Base-by-base conservation (phyloP, 1,139 yeast genomes). In the Protomyces inouyei region DNA sequence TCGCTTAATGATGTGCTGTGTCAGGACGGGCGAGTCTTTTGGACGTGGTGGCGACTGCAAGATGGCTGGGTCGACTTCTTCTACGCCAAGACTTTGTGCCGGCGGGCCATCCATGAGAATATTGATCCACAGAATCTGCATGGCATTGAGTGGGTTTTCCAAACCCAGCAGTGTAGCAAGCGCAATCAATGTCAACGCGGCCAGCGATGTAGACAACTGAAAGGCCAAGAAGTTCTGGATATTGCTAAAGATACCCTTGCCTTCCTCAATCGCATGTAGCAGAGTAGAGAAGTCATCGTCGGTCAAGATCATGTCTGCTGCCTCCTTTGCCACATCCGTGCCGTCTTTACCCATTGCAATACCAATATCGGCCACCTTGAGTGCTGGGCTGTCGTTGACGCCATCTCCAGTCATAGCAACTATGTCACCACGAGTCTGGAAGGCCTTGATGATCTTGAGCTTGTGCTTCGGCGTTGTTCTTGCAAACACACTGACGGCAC, bases 371-470 rank as follows among this genome's bases (percentile, higher is more conserved):
- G 98, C 98, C 72, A 92, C 81, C 75, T 93, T 93, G 72, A 93
- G 82, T 3, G 98, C 98, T n/a, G 98, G 98, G 0, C 98, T 97
- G 77, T 93, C 98, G 74, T 93, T 93, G 35, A 93, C 98, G 76
- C 98, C 98, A 76, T 93, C 98, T 70, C 98, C 98, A 10, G 98
- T 93, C 98, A 93, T 93, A 52, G 97, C 98, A 59, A 93, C 98
- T 68, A 92, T 86, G 75, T 93, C 97, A 56, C 97, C 98, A 71
- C 96, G 83, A 73, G 85, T 82, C 76, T 93, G 97, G 70, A 93
- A 81, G 0, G 97, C 97, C 72, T 88, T 84, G 38, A 93, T 96
- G 76, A 93, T 93, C 63, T 88, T 81, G 67, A 93, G 88, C 75
- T 93, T 93, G 78, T 93, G 97, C 73, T 92, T 96, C 0, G 98